Percentiles rank a stretch among this genome's conserved stretches.
These are phyloP conservation scores for Curvularia eragrostidis DNA, from an alignment of 2,329 filamentous ascomycete genomes.

Conservation along the genomic window DNA sequence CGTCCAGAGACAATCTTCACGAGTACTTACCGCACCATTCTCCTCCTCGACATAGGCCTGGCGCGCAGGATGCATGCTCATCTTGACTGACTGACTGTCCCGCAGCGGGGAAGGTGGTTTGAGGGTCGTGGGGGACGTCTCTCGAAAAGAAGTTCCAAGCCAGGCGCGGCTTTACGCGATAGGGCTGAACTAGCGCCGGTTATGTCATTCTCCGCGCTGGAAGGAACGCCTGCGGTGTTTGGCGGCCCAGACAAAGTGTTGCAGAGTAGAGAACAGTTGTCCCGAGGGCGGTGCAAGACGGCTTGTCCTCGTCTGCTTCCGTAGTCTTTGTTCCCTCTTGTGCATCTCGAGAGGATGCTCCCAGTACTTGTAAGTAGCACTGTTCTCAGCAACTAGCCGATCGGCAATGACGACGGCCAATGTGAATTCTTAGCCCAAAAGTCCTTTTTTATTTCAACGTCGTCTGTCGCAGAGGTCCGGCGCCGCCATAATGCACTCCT, in stretches of 20 bases:
- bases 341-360: slow-evolving; percentile 23
- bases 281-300: slow-evolving; percentile 4
- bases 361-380: slow-evolving; percentile 31
- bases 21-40: slow-evolving; percentile 66
- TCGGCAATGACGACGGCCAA: slow-evolving; percentile 42
- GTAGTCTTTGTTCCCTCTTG: neutral
- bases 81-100: slow-evolving; percentile 28
- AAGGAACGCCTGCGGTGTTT: slow-evolving; percentile 23
- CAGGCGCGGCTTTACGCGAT: slow-evolving; percentile 28
- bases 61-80: slow-evolving; percentile 81
- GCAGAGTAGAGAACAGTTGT: slow-evolving; percentile 20
- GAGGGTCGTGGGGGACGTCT: slow-evolving; percentile 20
- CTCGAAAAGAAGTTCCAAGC: slow-evolving; percentile 30
- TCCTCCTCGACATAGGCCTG: slow-evolving; percentile 94
- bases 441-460: slow-evolving; percentile 32
- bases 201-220: slow-evolving; percentile 34
- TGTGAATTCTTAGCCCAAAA: slow-evolving; percentile 40
- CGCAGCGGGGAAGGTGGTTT: slow-evolving; percentile 18
- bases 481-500: slow-evolving; percentile 27
- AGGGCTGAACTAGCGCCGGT: slow-evolving; percentile 40
- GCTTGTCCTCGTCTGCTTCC: neutral
- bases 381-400: slow-evolving; percentile 33
- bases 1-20: neutral
- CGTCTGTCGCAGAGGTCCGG: slow-evolving; percentile 34
- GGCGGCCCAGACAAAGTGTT: slow-evolving; percentile 9